Evolutionary conservation across 1,139 yeast species (phyloP), one percentile per base, ranked within the genome.

Genomic region (Geotrichum histeridarum): DNA sequence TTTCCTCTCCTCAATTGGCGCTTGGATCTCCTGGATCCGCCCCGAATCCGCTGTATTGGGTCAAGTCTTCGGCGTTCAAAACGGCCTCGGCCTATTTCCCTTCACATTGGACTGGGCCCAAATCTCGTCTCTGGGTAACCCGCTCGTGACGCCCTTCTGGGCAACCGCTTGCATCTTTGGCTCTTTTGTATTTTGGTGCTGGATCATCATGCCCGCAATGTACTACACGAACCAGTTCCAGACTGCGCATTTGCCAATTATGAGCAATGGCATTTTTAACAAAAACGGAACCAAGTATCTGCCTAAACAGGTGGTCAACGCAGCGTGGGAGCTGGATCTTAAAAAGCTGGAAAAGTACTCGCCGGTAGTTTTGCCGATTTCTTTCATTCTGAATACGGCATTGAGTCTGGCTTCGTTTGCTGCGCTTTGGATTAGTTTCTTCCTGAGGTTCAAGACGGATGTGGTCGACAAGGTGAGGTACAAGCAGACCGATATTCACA

Each of bases 51-150:
- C 76, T 42, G 70, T 71, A 42, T 72, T 80, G 30, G 77, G 77
- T 62, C 82, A 78, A 63, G 67, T 80, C 30, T 79, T 79, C 59
- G 84, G 84, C 48, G 71, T 76, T 12, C 60, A 70, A 15, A 70
- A 79, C 15, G 83, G 83, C 39, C 69, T 79, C 61, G 84, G 83
- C 48, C 65, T 79, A 65, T 66, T 79, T 63, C 84, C 84, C 37
- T 61, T 73, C 35, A 70, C 78, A 2, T 73, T 75, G 55, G 78
- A 75, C 59, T 75, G 78, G 78, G 69, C 74, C 38, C 75, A 73
- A 60, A 65, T 74, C 41, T 63, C 73, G 12, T 32, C 41, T 2
- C 15, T 48, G 14, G 42, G 51, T 11, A 74, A 74, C 67, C 83
- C 84, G 30, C 75, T 81, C 64, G 74, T 78, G 61, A 80, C 83